phyloP scores from a whole-genome alignment of 176 grass and related monocot genomes.

The Aegilops tauschii region DNA sequence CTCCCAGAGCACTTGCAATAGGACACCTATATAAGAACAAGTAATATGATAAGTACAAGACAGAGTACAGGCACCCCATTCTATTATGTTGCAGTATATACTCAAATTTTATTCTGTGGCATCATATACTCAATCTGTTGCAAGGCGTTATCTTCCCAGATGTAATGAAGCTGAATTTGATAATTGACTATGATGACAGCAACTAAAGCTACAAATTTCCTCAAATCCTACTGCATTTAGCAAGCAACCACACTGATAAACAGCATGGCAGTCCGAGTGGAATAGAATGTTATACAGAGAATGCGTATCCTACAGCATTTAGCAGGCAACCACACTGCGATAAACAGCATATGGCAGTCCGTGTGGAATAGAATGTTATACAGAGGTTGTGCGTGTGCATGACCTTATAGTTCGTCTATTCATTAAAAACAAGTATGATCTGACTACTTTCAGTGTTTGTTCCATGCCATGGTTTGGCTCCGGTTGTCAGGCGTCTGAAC shows the following conservation, averaged over 20 bases:
- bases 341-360: not conserved
- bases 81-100: not conserved
- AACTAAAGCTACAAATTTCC: not conserved
- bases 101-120: not conserved
- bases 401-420: not conserved
- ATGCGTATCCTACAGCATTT: not conserved
- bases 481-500: not conserved
- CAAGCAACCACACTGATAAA: not conserved
- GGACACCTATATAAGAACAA: slow-evolving; percentile 24
- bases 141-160: not conserved
- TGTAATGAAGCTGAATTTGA: not conserved
- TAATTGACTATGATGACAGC: not conserved
- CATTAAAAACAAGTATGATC: not conserved
- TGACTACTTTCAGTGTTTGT: not conserved
- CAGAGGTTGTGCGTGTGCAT: not conserved
- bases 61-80: not conserved
- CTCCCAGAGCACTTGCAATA: slow-evolving; percentile 11
- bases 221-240: not conserved
- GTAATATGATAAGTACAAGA: not conserved
- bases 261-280: not conserved
- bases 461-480: not conserved
- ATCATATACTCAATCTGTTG: not conserved
- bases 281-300: not conserved
- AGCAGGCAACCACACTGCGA: not conserved
- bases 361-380: not conserved